A percentile compares a stretch with the other conserved stretches of the same genome.
phyloP scores from a whole-genome alignment of 371 early-diverging fungal genomes.

The Mucor irregularis region DNA sequence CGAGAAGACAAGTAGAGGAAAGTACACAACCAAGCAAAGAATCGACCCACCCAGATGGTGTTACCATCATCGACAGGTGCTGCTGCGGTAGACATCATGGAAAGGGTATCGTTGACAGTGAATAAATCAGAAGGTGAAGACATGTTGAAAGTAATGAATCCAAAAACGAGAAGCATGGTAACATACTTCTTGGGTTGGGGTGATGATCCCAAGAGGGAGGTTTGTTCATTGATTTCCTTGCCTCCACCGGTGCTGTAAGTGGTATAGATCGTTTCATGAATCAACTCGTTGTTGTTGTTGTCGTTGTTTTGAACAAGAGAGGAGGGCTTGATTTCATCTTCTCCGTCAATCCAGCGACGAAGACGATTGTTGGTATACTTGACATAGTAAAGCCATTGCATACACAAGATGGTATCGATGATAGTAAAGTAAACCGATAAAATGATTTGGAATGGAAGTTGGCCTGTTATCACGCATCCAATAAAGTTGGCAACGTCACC shows the following conservation, averaged over 20 bases:
- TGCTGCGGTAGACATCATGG: not conserved
- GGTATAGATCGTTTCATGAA: constrained; percentile 3
- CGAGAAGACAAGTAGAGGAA: constrained; percentile 67
- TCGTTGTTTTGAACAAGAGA: not conserved
- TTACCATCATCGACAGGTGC: constrained; percentile 1
- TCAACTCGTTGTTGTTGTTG: not conserved
- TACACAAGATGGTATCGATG: constrained; percentile 42
- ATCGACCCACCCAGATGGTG: constrained; percentile 52
- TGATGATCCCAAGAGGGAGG: constrained; percentile 12
- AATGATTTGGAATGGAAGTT: constrained; percentile 70
- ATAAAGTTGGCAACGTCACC: constrained; percentile 74
- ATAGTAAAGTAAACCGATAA: constrained; percentile 43
- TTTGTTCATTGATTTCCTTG: constrained; percentile 18
- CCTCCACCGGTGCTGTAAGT: constrained; percentile 1
- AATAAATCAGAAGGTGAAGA: constrained; percentile 6
- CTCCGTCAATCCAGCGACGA: constrained; percentile 34
- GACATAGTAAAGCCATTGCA: constrained; percentile 51
- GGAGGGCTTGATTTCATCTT: constrained; percentile 16
- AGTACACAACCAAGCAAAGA: constrained; percentile 71
- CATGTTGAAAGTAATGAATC: constrained; percentile 7
- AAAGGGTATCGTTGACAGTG: not conserved
- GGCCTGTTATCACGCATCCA: constrained; percentile 68
- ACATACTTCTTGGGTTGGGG: constrained; percentile 18
- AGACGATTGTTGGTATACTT: constrained; percentile 36
- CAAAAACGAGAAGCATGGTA: constrained; percentile 17